phyloP scores from a whole-genome alignment of 768 basidiomycete genomes.

The Mycena filopes region DNA sequence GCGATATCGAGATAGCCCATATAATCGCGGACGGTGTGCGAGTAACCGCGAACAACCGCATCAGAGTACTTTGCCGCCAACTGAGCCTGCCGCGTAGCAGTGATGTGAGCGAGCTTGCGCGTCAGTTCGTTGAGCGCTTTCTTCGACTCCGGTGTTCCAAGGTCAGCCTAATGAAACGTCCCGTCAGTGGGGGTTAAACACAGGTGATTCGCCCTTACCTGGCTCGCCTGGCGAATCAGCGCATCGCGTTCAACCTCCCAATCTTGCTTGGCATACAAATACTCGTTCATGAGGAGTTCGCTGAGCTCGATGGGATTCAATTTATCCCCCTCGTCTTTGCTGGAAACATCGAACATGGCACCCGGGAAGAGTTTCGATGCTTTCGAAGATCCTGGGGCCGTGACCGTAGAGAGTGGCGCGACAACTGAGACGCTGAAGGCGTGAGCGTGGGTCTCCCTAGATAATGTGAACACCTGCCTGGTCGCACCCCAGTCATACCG shows the following conservation, averaged over 20 bases:
- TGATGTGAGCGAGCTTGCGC: slow-evolving; percentile 40
- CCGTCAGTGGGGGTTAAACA: neutral
- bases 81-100: slow-evolving; percentile 38
- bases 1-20: slow-evolving; percentile 41
- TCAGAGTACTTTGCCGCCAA: slow-evolving; percentile 41
- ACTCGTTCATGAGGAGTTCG: slow-evolving; percentile 41
- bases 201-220: slow-evolving; percentile 9
- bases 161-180: neutral
- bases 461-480: neutral
- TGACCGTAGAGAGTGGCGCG: too few relatives aligned
- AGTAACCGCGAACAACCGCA: slow-evolving; percentile 43
- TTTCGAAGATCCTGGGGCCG: too few relatives aligned
- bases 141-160: slow-evolving; percentile 12
- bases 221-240: slow-evolving; percentile 34
- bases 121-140: slow-evolving; percentile 36
- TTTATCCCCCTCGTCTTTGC: slow-evolving; percentile 8
- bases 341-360: slow-evolving; percentile 19
- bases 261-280: slow-evolving; percentile 40
- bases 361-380: too few relatives aligned
- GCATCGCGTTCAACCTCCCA: slow-evolving; percentile 43
- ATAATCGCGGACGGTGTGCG: slow-evolving; percentile 40
- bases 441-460: too few relatives aligned
- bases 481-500: neutral
- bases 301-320: slow-evolving; percentile 42
- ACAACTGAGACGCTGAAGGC: too few relatives aligned